Percentiles rank a stretch among this genome's conserved stretches.
phyloP scores from a whole-genome alignment of 1,284 basidiomycete species.

The Jaminaea rosea region DNA sequence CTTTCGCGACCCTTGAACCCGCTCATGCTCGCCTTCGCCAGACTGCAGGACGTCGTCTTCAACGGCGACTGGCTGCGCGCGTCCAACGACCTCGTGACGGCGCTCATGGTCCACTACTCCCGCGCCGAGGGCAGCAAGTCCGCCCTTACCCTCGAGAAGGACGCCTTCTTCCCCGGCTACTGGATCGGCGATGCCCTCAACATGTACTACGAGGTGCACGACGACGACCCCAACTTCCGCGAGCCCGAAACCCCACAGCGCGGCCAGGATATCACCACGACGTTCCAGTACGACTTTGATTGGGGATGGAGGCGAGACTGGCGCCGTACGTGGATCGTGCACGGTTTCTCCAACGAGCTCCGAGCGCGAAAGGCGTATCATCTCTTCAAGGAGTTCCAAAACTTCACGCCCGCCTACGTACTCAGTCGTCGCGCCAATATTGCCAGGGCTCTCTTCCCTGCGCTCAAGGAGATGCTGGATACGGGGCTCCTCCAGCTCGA shows the following conservation, averaged over 20 bases:
- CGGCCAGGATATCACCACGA: background rate
- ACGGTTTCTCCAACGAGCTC: slow-evolving; percentile 5
- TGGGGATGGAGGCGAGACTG: slow-evolving; percentile 5
- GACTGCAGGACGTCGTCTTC: slow-evolving; percentile 1
- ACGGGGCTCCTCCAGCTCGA: background rate
- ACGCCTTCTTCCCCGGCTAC: slow-evolving; percentile 4
- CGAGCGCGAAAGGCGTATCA: background rate
- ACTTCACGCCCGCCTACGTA: slow-evolving; percentile 2
- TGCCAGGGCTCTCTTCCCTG: slow-evolving; percentile 1
- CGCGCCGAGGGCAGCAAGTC: background rate
- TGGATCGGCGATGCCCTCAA: slow-evolving; percentile 1
- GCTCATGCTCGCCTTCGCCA: slow-evolving; percentile 1
- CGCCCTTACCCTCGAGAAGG: slow-evolving; percentile 1
- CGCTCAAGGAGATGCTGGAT: background rate
- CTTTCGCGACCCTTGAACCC: background rate
- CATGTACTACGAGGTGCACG: slow-evolving; percentile 6
- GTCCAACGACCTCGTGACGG: slow-evolving; percentile 3
- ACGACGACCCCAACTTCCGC: background rate
- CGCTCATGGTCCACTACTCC: background rate
- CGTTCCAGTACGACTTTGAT: background rate
- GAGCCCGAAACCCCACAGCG: no score
- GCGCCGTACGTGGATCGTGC: slow-evolving; percentile 1
- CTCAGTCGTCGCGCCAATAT: slow-evolving; percentile 1
- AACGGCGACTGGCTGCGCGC: slow-evolving; percentile 5
- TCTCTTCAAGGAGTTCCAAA: slow-evolving; percentile 1